Percentiles rank a stretch among this genome's conserved stretches.
phyloP scores from a whole-genome alignment of 2,329 filamentous ascomycete genomes.

The Fusarium sp. region DNA sequence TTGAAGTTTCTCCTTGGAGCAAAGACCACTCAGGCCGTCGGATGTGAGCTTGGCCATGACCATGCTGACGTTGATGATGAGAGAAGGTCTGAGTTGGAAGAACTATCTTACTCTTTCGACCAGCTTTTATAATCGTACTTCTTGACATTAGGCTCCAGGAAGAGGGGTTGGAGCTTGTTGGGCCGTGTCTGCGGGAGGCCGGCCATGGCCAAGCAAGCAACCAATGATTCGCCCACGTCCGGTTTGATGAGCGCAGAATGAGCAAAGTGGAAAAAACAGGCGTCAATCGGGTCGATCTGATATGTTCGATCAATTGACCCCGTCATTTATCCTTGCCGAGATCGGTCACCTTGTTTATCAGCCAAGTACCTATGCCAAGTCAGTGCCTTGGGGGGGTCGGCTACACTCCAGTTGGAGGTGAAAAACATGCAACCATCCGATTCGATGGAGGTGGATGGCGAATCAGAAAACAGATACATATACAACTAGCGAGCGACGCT shows the following conservation, averaged over 20 bases:
- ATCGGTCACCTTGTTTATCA: not conserved
- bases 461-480: not conserved
- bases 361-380: too few species aligned
- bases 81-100: not conserved
- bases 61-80: not conserved
- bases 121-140: not conserved
- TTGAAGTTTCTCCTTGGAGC: conserved; percentile 35
- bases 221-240: not conserved
- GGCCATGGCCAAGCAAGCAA: not conserved
- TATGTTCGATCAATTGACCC: not conserved
- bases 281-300: not conserved
- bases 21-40: conserved; percentile 5
- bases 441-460: not conserved
- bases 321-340: not conserved
- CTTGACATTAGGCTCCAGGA: not conserved
- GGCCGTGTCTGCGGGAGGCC: conserved; percentile 1
- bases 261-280: not conserved
- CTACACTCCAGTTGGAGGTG: not conserved
- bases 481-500: too few species aligned
- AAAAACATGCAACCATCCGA: not conserved
- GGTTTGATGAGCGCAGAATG: not conserved
- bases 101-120: not conserved
- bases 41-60: not conserved
- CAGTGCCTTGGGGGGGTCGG: not conserved
- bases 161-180: conserved; percentile 1